Evolutionary conservation across 345 rosid genomes (phyloP).

Genomic region (Eucalyptus shirleyi): DNA sequence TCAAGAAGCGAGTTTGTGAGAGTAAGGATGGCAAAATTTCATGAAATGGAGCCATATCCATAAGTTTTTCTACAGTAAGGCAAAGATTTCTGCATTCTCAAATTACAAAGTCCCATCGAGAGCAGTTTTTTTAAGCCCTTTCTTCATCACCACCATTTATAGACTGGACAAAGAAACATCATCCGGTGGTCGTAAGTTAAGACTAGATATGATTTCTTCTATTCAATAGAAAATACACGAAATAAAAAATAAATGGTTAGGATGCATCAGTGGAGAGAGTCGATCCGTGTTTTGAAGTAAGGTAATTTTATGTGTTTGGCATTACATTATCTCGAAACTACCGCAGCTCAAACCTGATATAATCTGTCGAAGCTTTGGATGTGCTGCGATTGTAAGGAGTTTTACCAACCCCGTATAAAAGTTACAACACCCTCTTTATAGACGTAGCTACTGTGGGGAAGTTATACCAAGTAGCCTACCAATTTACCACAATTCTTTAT

Average conservation of each 20-base stretch:
- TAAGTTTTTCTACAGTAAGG: neutral
- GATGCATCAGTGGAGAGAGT: neutral
- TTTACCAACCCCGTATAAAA: neutral
- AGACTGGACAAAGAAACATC: neutral
- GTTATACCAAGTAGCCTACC: neutral
- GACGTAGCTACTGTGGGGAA: neutral
- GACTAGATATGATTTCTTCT: neutral
- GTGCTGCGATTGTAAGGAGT: neutral
- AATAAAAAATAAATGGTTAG: neutral
- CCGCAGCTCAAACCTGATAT: too few relatives aligned
- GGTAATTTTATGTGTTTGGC: neutral
- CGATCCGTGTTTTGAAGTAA: neutral
- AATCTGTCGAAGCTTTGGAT: neutral
- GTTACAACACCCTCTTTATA: neutral
- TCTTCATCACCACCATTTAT: neutral
- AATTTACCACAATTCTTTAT: neutral
- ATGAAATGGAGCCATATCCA: neutral
- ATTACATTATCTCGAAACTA: too few relatives aligned
- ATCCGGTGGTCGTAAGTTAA: neutral
- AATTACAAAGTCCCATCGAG: neutral
- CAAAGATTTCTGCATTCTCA: neutral
- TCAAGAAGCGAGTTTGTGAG: neutral
- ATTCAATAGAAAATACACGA: neutral
- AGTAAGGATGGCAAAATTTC: too few relatives aligned
- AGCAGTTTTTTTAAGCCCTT: neutral